Base-by-base conservation (phyloP, 2,329 filamentous ascomycete genomes). In the Pseudogymnoascus sp. region DNA sequence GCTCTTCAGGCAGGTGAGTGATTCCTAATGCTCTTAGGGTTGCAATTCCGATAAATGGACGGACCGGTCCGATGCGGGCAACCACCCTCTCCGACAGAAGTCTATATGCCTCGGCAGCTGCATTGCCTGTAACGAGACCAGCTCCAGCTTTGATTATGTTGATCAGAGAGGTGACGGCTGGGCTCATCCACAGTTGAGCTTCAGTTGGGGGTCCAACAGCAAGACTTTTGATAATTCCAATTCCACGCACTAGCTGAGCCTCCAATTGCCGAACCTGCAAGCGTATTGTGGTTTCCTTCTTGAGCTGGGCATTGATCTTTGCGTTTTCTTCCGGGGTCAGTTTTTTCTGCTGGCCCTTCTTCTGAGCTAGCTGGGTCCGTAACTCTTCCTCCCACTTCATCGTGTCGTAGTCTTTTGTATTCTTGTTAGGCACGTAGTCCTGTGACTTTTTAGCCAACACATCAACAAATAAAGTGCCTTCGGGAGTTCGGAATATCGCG, bases 321-420 rank as follows among this genome's bases (percentile, higher is more conserved):
- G 88, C 84, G 67, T 88, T 88, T 70, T 99, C 93, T 37, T 97
- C 94, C 0, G 90, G 77, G 0, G 91, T 94, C 8, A 97, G 84
- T 76, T 97, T 99, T 78, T 92, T 93, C 69, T 91, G 86, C 64
- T 90, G 85, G 1, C 93, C 93, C 74, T 93, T 96, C 79, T 97
- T 99, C 72, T 90, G 83, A n/a, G 92, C 92, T 41, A 99, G 77
- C 69, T 97, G 91, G 39, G 85, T 82, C 63, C 92, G 83, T 6
- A 99, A 81, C 66, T 99, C 94, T 73, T 93, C 89, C 75, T 99
- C 94, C 94, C 95, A 99, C 75, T 96, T 97, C 41, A 97, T 76
- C 1, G 91, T 95, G 69, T 99, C 91, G 69, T 97, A 96, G 72
- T 97, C 94, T 73, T 96, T 97, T 59, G 85, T 88, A 70, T 91